Evolutionary conservation across 1,139 yeast species (phyloP).

Genomic region (Candida tropicalis): DNA sequence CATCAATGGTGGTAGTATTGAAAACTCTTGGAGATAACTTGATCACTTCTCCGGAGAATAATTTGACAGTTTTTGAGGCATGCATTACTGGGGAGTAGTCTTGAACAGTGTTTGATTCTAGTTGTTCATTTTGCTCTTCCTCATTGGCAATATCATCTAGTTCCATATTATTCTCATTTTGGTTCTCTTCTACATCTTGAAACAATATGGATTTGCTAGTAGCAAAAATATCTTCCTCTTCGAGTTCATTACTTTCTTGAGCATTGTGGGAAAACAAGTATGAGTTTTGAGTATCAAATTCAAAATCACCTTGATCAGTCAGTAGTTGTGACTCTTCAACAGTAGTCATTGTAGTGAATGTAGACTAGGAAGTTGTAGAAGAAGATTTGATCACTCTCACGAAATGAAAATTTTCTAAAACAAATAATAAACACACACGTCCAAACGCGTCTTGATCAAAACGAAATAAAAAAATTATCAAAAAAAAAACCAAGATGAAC

Average conservation of each 20-base stretch:
- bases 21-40: constrained; percentile 21
- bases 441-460: background rate
- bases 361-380: background rate
- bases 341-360: background rate
- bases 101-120: background rate
- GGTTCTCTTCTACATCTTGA: background rate
- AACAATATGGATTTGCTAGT: background rate
- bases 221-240: background rate
- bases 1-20: constrained; percentile 6
- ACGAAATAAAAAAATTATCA: background rate
- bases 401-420: background rate
- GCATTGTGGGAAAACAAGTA: constrained; percentile 1
- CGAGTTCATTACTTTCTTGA: background rate
- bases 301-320: background rate
- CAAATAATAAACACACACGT: background rate
- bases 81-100: constrained; percentile 7
- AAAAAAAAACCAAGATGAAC: background rate
- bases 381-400: too few relatives aligned
- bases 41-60: constrained; percentile 29
- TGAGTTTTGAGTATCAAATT: background rate
- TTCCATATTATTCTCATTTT: background rate
- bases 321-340: background rate
- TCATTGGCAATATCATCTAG: background rate
- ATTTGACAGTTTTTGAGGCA: constrained; percentile 23
- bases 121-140: background rate